phyloP scores from a whole-genome alignment of 495 filamentous ascomycete species.

The Hyaloscypha bicolor region DNA sequence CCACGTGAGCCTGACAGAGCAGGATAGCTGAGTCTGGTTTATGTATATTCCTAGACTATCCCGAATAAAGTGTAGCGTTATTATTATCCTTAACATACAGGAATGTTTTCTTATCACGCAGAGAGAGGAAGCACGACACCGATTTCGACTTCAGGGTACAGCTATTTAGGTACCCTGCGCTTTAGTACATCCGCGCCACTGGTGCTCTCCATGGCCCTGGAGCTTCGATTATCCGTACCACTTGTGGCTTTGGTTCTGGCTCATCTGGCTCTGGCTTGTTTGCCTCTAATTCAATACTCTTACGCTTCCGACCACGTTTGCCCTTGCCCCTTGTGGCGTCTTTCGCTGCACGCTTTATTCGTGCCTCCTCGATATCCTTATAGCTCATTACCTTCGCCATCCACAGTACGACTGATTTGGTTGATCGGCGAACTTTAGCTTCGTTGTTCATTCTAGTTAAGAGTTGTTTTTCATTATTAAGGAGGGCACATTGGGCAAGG shows the following conservation, averaged over 20 bases:
- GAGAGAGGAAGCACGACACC: slow-evolving; percentile 3
- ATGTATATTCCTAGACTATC: slow-evolving; percentile 7
- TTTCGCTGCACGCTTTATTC: no score
- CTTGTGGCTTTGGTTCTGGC: slow-evolving; percentile 22
- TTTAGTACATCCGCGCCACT: slow-evolving; percentile 20
- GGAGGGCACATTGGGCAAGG: no score
- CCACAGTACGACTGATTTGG: no score
- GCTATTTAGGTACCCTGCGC: slow-evolving; percentile 8
- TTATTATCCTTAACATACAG: slow-evolving; percentile 2
- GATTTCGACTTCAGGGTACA: slow-evolving; percentile 9
- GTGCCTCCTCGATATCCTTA: no score
- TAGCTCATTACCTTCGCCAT: no score
- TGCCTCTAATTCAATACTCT: slow-evolving; percentile 6
- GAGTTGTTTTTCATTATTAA: no score
- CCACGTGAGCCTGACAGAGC: slow-evolving; percentile 5
- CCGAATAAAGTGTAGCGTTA: slow-evolving; percentile 5
- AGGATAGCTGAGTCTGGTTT: slow-evolving; percentile 7
- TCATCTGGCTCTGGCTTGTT: slow-evolving; percentile 20
- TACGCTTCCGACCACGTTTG: background rate
- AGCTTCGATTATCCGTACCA: slow-evolving; percentile 15
- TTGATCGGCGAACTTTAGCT: no score
- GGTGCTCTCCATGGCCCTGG: slow-evolving; percentile 23
- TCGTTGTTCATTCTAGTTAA: no score
- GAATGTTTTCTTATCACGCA: slow-evolving; percentile 6
- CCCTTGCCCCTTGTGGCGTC: no score